phyloP scores from a whole-genome alignment of 148 eudicot species.

The Cornus suecica region DNA sequence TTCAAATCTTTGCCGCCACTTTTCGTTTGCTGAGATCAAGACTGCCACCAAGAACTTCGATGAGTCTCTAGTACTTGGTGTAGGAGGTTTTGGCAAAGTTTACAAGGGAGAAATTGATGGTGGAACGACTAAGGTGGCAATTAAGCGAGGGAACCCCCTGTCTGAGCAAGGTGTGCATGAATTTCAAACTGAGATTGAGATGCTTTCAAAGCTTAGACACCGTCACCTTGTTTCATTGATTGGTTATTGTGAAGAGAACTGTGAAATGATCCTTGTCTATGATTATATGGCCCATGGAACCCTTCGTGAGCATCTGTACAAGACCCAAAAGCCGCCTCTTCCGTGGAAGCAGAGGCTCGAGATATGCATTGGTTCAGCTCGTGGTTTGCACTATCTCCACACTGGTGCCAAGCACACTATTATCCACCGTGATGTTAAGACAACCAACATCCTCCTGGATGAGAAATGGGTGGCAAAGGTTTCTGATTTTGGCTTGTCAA shows the following conservation, averaged over 20 bases:
- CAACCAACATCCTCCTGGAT: conserved; percentile 86
- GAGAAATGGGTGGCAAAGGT: conserved; percentile 98
- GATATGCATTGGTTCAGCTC: conserved; percentile 92
- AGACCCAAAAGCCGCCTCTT: conserved; percentile 83
- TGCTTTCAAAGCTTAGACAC: conserved; percentile 96
- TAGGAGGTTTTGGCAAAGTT: conserved; percentile 95
- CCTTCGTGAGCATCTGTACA: conserved; percentile 92
- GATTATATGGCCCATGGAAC: conserved; percentile 96
- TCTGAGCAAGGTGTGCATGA: conserved; percentile 93
- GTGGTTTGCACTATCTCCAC: conserved; percentile 93
- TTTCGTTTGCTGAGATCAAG: conserved; percentile 83
- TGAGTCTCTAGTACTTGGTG: conserved; percentile 83
- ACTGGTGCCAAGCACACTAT: conserved; percentile 95
- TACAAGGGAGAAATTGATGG: conserved; percentile 85
- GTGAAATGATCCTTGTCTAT: conserved; percentile 90
- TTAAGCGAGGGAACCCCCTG: conserved; percentile 83
- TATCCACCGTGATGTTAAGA: conserved; percentile 96
- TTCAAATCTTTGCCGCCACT: conserved; percentile 85
- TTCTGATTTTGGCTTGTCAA: conserved; percentile 93
- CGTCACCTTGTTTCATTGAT: conserved; percentile 90
- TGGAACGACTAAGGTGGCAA: conserved; percentile 70
- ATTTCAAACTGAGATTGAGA: conserved; percentile 94
- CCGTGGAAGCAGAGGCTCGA: conserved; percentile 97
- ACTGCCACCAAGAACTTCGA: conserved; percentile 94
- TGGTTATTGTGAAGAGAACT: conserved; percentile 93